These are phyloP conservation scores for Gleditsia sinensis DNA, from an alignment of 306 rosid genomes.

Conservation along the genomic window DNA sequence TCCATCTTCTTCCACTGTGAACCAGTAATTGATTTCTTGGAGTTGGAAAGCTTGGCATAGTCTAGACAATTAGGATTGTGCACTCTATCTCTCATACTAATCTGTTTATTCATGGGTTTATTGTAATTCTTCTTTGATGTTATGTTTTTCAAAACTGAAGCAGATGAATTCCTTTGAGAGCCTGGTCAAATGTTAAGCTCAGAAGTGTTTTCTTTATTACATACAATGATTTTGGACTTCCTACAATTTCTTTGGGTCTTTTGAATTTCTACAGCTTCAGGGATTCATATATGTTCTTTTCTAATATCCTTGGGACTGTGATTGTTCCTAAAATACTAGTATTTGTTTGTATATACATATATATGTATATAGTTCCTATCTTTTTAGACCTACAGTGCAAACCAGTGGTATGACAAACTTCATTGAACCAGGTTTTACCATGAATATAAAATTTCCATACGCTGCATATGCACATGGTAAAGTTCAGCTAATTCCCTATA, in stretches of 20 bases:
- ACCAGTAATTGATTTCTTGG: neutral
- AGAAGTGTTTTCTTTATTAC: neutral
- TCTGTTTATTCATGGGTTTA: no score
- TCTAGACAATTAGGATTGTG: neutral
- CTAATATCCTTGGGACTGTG: neutral
- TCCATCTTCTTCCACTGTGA: neutral
- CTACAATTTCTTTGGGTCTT: neutral
- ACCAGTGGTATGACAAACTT: slow-evolving; percentile 28
- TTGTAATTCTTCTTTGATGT: no score
- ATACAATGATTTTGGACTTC: neutral
- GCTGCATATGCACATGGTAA: neutral
- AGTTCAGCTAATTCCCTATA: neutral
- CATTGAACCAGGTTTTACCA: slow-evolving; percentile 26
- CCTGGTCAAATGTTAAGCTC: neutral
- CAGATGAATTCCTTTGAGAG: neutral
- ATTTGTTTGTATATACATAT: no score
- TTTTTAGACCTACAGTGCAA: slow-evolving; percentile 78
- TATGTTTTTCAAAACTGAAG: neutral
- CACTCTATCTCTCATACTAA: neutral
- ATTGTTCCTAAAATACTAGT: neutral
- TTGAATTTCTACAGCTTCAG: neutral
- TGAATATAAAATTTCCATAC: neutral
- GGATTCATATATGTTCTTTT: neutral
- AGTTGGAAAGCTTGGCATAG: neutral
- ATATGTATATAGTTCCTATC: no score